phyloP scores from a whole-genome alignment of 1,284 basidiomycete genomes.

The Kalmanozyma brasiliensis region DNA sequence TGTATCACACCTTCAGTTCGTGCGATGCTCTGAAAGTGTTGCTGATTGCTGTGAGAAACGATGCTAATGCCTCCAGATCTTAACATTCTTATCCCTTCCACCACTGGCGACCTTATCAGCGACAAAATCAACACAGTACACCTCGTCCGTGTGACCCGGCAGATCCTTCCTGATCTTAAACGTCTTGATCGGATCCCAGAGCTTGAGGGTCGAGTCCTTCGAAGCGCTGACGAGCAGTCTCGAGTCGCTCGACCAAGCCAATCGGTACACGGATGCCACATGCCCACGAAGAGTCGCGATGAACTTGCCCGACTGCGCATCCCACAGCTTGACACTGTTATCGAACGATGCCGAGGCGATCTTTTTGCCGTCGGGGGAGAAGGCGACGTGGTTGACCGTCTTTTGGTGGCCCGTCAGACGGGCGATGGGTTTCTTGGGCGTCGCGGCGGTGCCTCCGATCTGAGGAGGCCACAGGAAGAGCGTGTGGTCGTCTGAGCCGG shows the following conservation, averaged over 20 bases:
- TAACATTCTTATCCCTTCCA: constrained; percentile 76
- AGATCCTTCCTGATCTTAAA: constrained; percentile 89
- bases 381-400: constrained; percentile 92
- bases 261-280: constrained; percentile 90
- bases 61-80: constrained; percentile 70
- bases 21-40: too few species aligned
- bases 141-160: constrained; percentile 95
- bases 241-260: constrained; percentile 95
- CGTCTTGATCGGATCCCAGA: constrained; percentile 63
- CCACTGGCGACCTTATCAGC: constrained; percentile 98
- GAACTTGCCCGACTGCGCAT: constrained; percentile 79
- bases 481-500: constrained; percentile 91
- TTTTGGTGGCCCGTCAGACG: constrained; percentile 94
- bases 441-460: constrained; percentile 33
- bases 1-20: too few species aligned
- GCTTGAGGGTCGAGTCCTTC: constrained; percentile 86
- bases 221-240: constrained; percentile 90
- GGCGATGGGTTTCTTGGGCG: constrained; percentile 82
- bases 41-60: too few species aligned
- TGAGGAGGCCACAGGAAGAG: constrained; percentile 67
- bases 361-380: constrained; percentile 92
- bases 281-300: constrained; percentile 83
- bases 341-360: constrained; percentile 93
- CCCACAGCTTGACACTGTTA: constrained; percentile 91
- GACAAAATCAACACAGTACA: constrained; percentile 82